A percentile compares a stretch with the other conserved stretches of the same genome.
Evolutionary conservation across 305 asterid genomes (phyloP).

Genomic region (Stenogyne calaminthoides): DNA sequence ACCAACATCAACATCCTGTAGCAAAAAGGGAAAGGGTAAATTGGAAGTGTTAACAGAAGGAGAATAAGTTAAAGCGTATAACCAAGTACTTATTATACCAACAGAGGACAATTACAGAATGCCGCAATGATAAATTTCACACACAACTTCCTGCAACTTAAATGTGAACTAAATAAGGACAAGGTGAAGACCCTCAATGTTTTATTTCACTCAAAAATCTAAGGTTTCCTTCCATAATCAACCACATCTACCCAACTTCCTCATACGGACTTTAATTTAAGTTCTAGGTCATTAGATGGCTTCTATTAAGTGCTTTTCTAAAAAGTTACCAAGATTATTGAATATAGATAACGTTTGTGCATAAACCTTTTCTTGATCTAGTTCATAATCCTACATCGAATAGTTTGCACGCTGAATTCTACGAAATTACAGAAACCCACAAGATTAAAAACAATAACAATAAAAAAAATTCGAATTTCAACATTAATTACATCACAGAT

Average conservation of each 20-base stretch:
- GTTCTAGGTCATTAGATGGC: too few relatives aligned
- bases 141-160: neutral
- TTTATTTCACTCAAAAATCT: neutral
- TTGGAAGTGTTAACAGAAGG: slow-evolving; percentile 16
- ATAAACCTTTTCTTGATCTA: neutral
- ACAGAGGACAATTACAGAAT: neutral
- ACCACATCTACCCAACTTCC: neutral
- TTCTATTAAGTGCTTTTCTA: neutral
- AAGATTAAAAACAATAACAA: neutral
- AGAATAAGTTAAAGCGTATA: neutral
- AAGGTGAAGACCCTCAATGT: neutral
- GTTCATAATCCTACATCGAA: slow-evolving; percentile 13
- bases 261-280: neutral
- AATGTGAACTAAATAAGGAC: slow-evolving; percentile 11
- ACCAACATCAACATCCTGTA: slow-evolving; percentile 43
- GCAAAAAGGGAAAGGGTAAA: slow-evolving; percentile 25
- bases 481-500: neutral
- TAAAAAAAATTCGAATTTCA: neutral
- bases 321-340: slow-evolving; percentile 1
- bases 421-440: slow-evolving; percentile 4
- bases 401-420: slow-evolving; percentile 10
- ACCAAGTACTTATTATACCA: neutral
- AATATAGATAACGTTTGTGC: neutral
- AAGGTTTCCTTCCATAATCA: neutral
- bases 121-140: neutral